These are phyloP conservation scores for Scutellaria minor DNA, from an alignment of 257 asterid genomes.

Conservation along the genomic window DNA sequence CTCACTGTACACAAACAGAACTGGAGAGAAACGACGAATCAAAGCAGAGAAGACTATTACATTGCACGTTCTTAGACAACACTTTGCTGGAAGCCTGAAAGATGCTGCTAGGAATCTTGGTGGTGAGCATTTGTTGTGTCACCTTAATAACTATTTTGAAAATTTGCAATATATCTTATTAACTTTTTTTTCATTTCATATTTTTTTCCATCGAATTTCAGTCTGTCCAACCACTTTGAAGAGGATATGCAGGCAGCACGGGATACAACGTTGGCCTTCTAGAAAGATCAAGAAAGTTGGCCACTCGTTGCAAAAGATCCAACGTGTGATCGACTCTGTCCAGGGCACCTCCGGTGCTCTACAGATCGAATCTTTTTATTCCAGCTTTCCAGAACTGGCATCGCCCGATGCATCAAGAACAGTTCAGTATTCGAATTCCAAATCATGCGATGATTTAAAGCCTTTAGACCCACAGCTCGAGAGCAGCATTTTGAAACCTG, in stretches of 20 bases:
- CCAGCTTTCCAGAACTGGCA: constrained; percentile 72
- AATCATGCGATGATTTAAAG: constrained; percentile 35
- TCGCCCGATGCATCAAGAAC: constrained; percentile 61
- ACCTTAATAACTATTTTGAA: not conserved
- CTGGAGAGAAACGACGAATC: constrained; percentile 62
- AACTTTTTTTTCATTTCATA: not conserved
- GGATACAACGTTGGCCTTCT: constrained; percentile 97
- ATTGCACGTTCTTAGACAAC: constrained; percentile 79
- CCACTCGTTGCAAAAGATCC: constrained; percentile 84
- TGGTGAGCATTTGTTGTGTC: constrained; percentile 57
- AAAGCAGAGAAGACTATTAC: constrained; percentile 80
- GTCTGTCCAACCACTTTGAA: constrained; percentile 97
- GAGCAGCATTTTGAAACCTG: constrained; percentile 37
- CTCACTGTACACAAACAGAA: constrained; percentile 41
- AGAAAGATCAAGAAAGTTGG: constrained; percentile 94
- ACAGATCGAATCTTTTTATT: constrained; percentile 78
- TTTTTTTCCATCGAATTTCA: constrained; percentile 37
- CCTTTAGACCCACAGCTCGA: constrained; percentile 42
- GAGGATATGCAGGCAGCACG: constrained; percentile 96
- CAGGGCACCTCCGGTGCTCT: constrained; percentile 78
- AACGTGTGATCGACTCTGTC: constrained; percentile 90
- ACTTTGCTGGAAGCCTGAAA: constrained; percentile 92
- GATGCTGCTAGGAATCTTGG: constrained; percentile 95
- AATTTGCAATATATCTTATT: not conserved
- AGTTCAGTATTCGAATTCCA: constrained; percentile 48